Percentiles rank a stretch among this genome's conserved stretches.
These are phyloP conservation scores for Pestalotiopsis sp. DNA, from an alignment of 2,329 filamentous ascomycete species.

Conservation along the genomic window DNA sequence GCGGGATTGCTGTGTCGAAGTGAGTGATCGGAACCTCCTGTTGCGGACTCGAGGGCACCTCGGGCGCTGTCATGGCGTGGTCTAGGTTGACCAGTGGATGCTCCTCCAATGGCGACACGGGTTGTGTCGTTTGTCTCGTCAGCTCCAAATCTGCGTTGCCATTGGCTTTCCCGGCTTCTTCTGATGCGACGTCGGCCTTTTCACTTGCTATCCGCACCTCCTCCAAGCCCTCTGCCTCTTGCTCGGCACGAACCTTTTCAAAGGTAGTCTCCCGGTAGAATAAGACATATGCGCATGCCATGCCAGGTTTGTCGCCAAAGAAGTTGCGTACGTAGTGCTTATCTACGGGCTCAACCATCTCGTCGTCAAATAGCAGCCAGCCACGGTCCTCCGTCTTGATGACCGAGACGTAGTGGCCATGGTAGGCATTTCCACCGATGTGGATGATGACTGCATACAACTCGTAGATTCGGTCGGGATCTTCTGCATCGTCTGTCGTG, in stretches of 20 bases:
- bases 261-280: conserved; percentile 93
- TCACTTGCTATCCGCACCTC: conserved; percentile 61
- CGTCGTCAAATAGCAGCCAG: conserved; percentile 96
- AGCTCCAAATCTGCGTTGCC: conserved; percentile 45
- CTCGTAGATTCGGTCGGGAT: conserved; percentile 93
- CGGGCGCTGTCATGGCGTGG: conserved; percentile 68
- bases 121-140: conserved; percentile 54
- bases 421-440: conserved; percentile 94
- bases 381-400: conserved; percentile 96
- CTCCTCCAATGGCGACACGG: conserved; percentile 47
- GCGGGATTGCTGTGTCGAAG: conserved; percentile 22
- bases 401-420: conserved; percentile 96
- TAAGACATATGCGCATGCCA: conserved; percentile 93
- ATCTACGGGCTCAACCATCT: conserved; percentile 97
- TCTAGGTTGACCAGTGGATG: conserved; percentile 62
- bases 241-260: conserved; percentile 72
- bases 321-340: conserved; percentile 97
- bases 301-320: conserved; percentile 88
- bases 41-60: conserved; percentile 25
- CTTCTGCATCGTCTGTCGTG: conserved; percentile 92
- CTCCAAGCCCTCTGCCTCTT: conserved; percentile 76
- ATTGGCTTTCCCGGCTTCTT: conserved; percentile 48
- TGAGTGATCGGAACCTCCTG: conserved; percentile 34
- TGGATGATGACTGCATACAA: conserved; percentile 97
- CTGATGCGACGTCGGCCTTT: conserved; percentile 54